Conservation (phyloP, 306 rosid species). For the Corylus americana region DNA sequence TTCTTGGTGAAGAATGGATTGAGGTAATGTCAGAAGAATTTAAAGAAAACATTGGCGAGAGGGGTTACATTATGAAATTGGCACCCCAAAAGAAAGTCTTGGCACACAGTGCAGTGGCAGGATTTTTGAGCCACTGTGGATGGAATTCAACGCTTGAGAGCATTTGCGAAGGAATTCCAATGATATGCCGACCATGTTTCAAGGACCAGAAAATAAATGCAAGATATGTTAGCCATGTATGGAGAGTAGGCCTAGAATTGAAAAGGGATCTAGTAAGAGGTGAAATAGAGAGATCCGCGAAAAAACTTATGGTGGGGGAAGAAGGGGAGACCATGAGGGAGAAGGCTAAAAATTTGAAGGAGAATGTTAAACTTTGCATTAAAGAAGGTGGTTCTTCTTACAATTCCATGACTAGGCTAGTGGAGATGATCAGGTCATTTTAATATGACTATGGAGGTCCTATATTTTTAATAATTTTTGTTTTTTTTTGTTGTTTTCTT, state of each 20-base stretch:
- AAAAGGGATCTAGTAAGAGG: not conserved
- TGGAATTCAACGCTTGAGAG: slow-evolving; percentile 53
- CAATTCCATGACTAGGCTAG: not conserved
- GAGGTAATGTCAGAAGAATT: slow-evolving; percentile 23
- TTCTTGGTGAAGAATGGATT: slow-evolving; percentile 15
- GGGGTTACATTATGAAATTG: slow-evolving; percentile 44
- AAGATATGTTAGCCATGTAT: slow-evolving; percentile 33
- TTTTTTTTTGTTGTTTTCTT: too few relatives aligned
- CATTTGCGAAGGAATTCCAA: slow-evolving; percentile 42
- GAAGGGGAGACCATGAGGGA: slow-evolving; percentile 5
- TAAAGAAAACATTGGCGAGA: slow-evolving; percentile 10
- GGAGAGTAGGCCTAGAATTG: slow-evolving; percentile 37
- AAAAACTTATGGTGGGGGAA: not conserved
- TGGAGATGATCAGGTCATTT: not conserved
- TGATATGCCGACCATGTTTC: slow-evolving; percentile 44
- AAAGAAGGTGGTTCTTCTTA: not conserved
- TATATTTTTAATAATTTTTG: not conserved
- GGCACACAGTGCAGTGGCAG: slow-evolving; percentile 43
- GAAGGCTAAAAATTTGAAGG: not conserved
- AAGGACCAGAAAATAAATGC: slow-evolving; percentile 47
- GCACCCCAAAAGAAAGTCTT: slow-evolving; percentile 49
- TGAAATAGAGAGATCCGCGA: not conserved
- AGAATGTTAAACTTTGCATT: not conserved
- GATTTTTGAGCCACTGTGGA: slow-evolving; percentile 56
- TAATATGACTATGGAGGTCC: not conserved